Conservation (phyloP, 2,329 filamentous ascomycete genomes). For the Alternaria alternata region DNA sequence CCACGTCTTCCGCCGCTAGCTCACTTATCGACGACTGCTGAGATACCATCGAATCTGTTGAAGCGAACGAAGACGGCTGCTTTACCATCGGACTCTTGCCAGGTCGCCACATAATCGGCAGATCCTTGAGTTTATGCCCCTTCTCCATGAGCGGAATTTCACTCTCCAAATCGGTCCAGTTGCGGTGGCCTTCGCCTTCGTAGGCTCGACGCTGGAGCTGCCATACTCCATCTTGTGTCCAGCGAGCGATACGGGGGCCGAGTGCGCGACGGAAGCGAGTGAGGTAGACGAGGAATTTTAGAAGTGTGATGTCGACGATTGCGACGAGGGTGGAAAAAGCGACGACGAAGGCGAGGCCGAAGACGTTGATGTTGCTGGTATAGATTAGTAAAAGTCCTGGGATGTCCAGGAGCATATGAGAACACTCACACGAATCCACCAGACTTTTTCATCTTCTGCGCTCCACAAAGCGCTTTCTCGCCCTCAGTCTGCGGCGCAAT, state of each 20-base stretch:
- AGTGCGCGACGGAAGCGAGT: slow-evolving; percentile 22
- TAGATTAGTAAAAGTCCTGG: neutral
- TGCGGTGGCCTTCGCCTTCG: slow-evolving; percentile 17
- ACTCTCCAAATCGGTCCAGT: slow-evolving; percentile 5
- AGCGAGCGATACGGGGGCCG: slow-evolving; percentile 32
- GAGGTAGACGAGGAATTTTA: slow-evolving; percentile 29
- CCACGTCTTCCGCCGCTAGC: neutral
- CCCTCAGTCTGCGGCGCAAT: slow-evolving; percentile 6
- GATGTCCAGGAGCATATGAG: neutral
- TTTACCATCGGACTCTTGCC: slow-evolving; percentile 3
- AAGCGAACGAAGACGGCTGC: slow-evolving; percentile 1
- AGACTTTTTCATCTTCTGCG: slow-evolving; percentile 27
- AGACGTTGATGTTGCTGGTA: slow-evolving; percentile 32
- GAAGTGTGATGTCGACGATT: slow-evolving; percentile 22
- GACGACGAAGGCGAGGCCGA: slow-evolving; percentile 29
- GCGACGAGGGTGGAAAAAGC: slow-evolving; percentile 17
- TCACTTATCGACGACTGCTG: neutral
- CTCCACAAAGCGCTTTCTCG: slow-evolving; percentile 24
- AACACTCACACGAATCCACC: slow-evolving; percentile 29
- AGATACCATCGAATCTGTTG: neutral
- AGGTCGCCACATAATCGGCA: slow-evolving; percentile 4
- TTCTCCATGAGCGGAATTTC: slow-evolving; percentile 12
- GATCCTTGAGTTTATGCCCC: slow-evolving; percentile 10
- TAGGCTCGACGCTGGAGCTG: slow-evolving; percentile 38
- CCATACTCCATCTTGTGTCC: slow-evolving; percentile 39